Evolutionary conservation across 78 protist genomes (phyloP).

Genomic region (Neovahlkampfia damariscottae): DNA sequence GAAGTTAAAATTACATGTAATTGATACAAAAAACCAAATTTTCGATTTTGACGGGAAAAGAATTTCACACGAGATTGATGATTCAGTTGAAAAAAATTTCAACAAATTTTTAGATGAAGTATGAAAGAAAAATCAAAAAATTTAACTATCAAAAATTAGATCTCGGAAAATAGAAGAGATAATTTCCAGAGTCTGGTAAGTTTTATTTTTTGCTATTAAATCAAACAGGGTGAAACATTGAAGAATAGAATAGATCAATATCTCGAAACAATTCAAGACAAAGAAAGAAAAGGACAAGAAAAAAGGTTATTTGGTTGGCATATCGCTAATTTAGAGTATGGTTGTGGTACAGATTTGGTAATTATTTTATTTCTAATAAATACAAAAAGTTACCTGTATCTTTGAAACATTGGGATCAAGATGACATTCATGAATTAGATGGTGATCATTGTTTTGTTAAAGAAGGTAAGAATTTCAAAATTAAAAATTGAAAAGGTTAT

Average conservation of each 20-base stretch:
- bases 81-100: background rate
- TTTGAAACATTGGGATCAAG: conserved; percentile 28
- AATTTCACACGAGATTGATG: background rate
- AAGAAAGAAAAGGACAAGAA: background rate
- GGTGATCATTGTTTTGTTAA: background rate
- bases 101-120: background rate
- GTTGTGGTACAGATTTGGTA: background rate
- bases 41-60: background rate
- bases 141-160: background rate
- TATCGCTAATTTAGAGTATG: conserved; percentile 37
- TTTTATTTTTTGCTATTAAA: too few species aligned
- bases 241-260: background rate
- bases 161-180: background rate
- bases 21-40: background rate
- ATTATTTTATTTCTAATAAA: too few species aligned
- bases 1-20: background rate
- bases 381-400: too few species aligned
- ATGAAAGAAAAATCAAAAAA: background rate
- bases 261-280: background rate
- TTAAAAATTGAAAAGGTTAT: too few species aligned
- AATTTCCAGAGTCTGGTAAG: background rate
- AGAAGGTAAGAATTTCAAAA: too few species aligned
- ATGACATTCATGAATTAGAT: background rate
- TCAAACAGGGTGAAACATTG: too few species aligned
- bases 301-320: conserved; percentile 13